Evolutionary conservation across 352 stramenopile genomes (phyloP).

Genomic region (Phytopythium montanum): DNA sequence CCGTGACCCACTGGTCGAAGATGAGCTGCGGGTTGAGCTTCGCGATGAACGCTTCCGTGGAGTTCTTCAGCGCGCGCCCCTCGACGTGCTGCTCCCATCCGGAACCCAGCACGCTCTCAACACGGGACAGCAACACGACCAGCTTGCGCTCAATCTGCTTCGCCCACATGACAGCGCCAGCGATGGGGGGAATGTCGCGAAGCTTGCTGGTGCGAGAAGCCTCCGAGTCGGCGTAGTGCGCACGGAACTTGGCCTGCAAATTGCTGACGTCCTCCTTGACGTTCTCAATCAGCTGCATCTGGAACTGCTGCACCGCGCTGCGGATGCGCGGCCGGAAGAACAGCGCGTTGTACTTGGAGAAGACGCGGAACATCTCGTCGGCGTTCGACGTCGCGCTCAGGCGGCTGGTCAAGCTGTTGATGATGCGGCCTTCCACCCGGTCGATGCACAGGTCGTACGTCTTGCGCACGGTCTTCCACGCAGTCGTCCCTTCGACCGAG

Average conservation of each 20-base stretch:
- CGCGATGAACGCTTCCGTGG: constrained; percentile 80
- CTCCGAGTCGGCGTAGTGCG: constrained; percentile 96
- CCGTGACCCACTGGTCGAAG: constrained; percentile 94
- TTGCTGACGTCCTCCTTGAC: constrained; percentile 96
- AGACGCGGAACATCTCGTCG: constrained; percentile 96
- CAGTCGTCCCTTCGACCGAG: constrained; percentile 68
- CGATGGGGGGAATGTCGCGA: constrained; percentile 96
- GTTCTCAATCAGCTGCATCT: constrained; percentile 98
- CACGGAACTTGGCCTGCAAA: constrained; percentile 94
- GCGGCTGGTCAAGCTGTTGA: constrained; percentile 84
- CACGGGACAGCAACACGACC: constrained; percentile 93
- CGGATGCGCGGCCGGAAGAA: constrained; percentile 95
- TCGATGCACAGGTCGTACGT: constrained; percentile 91
- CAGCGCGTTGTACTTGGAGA: constrained; percentile 98
- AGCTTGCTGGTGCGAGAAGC: constrained; percentile 93
- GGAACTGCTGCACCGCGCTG: constrained; percentile 97
- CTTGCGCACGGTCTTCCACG: constrained; percentile 87
- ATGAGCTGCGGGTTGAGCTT: constrained; percentile 90
- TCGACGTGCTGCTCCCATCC: constrained; percentile 98
- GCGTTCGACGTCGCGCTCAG: constrained; percentile 89
- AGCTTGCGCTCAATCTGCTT: constrained; percentile 99
- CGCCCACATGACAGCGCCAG: constrained; percentile 98
- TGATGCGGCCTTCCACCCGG: constrained; percentile 90
- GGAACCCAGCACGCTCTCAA: constrained; percentile 95
- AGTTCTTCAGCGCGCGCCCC: constrained; percentile 94